Evolutionary conservation across 495 filamentous ascomycete species (phyloP), one percentile per base, ranked within the genome.

Genomic region (Margaritispora aquatica): DNA sequence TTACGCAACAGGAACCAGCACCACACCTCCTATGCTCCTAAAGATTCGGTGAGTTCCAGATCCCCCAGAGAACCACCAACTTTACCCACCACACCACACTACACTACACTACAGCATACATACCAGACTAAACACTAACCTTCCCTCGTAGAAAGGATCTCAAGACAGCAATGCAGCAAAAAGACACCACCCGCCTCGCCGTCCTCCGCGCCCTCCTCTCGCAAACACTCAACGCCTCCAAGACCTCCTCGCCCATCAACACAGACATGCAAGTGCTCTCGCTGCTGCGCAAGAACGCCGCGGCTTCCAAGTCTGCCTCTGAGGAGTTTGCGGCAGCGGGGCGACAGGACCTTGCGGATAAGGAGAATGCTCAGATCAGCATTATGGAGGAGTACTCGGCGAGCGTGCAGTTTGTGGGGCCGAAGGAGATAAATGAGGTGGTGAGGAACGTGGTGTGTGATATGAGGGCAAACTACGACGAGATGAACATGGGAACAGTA

Each of bases 121-220:
- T n/a, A n/a, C n/a, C n/a, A n/a, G n/a, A n/a, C n/a, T n/a, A n/a
- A n/a, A n/a, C 54, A 9, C 34, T 20, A n/a, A 41, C 21, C 27
- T 34, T 29, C n/a, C 36, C 46, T 44, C 27, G 69, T 57, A 84
- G 81, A 54, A 70, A 69, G 48, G 83, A 86, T 60, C 70, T 86
- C 54, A 86, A 86, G 68, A 68, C 73, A 34, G 80, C 83, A 49
- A 83, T 86, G 83, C 75, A 77, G 41, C 72, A 70, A 46, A 86
- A 84, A 68, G 80, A 83, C 63, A 70, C 77, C 48, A 70, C 74
- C 24, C 73, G 79, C 20, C 75, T 84, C 20, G 64, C 72, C 49
- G 83, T 83, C 15, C 71, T 84, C 49, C 79, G 81, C 56, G 64
- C 74, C n/a, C 64, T 85, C 55, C 71, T 85, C 29, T 63, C 79